These are phyloP conservation scores for Metschnikowia lunata DNA, from an alignment of 805 yeast genomes.

Conservation along the genomic window DNA sequence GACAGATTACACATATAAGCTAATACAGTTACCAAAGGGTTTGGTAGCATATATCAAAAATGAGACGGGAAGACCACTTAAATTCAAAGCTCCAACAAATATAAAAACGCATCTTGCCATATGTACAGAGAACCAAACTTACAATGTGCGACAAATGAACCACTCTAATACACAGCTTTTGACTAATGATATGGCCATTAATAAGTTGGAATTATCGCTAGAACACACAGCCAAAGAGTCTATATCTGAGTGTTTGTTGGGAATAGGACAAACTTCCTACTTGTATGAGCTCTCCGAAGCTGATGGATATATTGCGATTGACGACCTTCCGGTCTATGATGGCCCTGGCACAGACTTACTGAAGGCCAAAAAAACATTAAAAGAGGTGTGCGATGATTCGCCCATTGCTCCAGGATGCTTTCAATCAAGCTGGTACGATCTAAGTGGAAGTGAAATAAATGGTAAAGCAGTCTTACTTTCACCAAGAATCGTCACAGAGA, in stretches of 20 bases:
- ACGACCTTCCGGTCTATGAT: conserved; percentile 22
- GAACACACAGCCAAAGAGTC: not conserved
- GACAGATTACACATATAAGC: conserved; percentile 12
- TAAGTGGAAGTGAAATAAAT: conserved; percentile 53
- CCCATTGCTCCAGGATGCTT: conserved; percentile 58
- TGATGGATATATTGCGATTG: conserved; percentile 29
- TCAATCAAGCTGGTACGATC: conserved; percentile 43
- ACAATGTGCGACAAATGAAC: conserved; percentile 68
- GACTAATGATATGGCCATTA: conserved; percentile 22
- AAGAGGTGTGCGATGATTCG: conserved; percentile 37
- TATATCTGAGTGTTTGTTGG: conserved; percentile 16
- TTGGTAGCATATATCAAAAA: conserved; percentile 9
- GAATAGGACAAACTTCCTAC: conserved; percentile 26
- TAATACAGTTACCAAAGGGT: conserved; percentile 16
- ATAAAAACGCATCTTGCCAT: conserved; percentile 46
- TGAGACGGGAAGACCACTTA: conserved; percentile 5
- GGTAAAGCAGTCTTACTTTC: conserved; percentile 37
- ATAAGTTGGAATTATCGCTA: not conserved
- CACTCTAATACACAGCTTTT: conserved; percentile 83
- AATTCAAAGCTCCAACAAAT: conserved; percentile 14
- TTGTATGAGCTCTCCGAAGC: conserved; percentile 32
- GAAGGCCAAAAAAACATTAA: conserved; percentile 19
- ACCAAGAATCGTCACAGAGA: conserved; percentile 22
- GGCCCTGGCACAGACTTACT: conserved; percentile 7
- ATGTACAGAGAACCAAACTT: conserved; percentile 57